Conservation (phyloP, 352 stramenopile species). For the Phytophthora citrophthora region DNA sequence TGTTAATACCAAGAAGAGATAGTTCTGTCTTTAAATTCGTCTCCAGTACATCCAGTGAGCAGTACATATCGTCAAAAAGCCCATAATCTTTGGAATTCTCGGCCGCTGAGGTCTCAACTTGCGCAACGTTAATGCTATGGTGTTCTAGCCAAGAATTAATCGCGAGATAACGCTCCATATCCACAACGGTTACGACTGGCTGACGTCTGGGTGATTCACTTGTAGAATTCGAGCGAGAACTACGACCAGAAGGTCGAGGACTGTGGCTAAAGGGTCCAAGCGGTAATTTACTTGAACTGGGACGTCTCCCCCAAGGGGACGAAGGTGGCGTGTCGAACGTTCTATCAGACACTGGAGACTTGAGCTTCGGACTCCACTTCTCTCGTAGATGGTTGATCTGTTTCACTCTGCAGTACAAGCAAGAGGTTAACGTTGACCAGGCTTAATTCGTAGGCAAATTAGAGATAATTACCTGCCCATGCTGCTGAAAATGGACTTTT, state of each 20-base stretch:
- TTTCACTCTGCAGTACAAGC: constrained; percentile 35
- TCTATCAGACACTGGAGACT: constrained; percentile 19
- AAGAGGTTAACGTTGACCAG: not conserved
- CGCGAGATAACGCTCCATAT: constrained; percentile 55
- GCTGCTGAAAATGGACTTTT: constrained; percentile 59
- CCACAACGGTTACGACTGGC: constrained; percentile 33
- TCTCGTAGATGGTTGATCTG: constrained; percentile 61
- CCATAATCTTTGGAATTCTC: constrained; percentile 19
- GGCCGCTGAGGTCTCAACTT: constrained; percentile 6
- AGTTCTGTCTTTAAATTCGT: constrained; percentile 45
- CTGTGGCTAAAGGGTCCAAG: constrained; percentile 17
- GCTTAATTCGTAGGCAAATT: not conserved
- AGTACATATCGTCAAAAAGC: constrained; percentile 56
- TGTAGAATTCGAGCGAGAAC: constrained; percentile 9
- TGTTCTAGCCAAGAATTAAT: constrained; percentile 52
- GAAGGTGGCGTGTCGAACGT: constrained; percentile 20
- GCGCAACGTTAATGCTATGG: constrained; percentile 45
- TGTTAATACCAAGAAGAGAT: constrained; percentile 18
- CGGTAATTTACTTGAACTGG: constrained; percentile 19
- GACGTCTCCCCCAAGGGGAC: constrained; percentile 21
- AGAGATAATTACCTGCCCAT: constrained; percentile 38
- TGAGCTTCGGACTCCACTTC: constrained; percentile 51
- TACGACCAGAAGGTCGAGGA: not conserved
- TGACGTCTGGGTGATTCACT: constrained; percentile 14
- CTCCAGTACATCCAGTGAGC: constrained; percentile 51